Percentiles rank a stretch among this genome's conserved stretches.
Conservation (phyloP, 148 eudicot species). For the Salicornia ramosissima region DNA sequence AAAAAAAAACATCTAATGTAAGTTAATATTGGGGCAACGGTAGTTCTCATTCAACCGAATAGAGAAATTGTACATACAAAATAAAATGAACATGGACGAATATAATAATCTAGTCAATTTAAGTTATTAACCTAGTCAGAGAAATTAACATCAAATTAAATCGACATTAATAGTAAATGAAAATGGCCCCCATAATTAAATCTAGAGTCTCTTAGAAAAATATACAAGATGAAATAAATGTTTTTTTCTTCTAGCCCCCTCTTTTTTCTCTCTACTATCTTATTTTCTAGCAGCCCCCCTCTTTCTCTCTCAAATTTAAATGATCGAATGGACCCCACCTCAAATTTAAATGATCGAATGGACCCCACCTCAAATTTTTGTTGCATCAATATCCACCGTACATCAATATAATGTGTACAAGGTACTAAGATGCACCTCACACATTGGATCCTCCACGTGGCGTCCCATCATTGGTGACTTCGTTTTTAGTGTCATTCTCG, state of each 20-base stretch:
- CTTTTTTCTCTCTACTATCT: neutral
- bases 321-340: neutral
- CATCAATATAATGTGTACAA: neutral
- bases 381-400: neutral
- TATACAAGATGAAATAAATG: neutral
- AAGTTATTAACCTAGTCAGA: neutral
- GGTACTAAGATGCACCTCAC: slow-evolving; percentile 8
- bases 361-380: neutral
- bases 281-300: neutral
- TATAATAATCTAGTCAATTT: neutral
- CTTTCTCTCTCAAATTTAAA: neutral
- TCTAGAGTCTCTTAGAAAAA: neutral
- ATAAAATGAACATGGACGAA: neutral
- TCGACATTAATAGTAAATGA: neutral
- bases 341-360: neutral
- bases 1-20: neutral
- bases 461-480: neutral
- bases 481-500: neutral
- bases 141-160: neutral
- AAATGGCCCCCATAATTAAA: slow-evolving; percentile 2
- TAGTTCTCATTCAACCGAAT: neutral
- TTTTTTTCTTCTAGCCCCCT: neutral
- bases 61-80: neutral
- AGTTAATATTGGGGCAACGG: neutral
- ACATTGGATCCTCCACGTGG: slow-evolving; percentile 23